Evolutionary conservation across 805 yeast species (phyloP), one percentile per base, ranked within the genome.

Genomic region (Saccharomyces paradoxus): DNA sequence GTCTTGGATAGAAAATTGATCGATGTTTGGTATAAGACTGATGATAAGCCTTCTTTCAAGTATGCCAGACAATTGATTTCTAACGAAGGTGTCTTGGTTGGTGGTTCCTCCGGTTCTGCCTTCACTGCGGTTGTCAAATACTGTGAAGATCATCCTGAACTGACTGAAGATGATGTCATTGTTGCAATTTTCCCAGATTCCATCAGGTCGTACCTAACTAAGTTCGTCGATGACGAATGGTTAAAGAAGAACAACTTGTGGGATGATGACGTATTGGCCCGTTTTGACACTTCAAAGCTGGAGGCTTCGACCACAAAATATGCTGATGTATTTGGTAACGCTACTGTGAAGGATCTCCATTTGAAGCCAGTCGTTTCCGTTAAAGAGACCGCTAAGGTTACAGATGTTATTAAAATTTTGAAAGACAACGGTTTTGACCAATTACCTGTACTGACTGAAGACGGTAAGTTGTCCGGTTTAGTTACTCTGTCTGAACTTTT

Each of bases 211-310:
- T 88, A 88, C 74, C 77, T 88, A 71, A 82, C 94, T 59, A 88
- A 88, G 74, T 88, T 88, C 66, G 92, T 87, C 41, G 95, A 88
- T 69, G 95, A 89, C 64, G 95, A 87, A 71, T 88, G 96, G 96
- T 82, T 88, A 86, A 80, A 78, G 68, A 81, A 81, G 63, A 87
- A 88, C 68, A 86, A 87, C 2, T 83, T 89, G 65, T 80, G 85
- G 60, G 87, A 81, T 59, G 78, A 78, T 52, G 73, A 77, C 53
- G 69, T 78, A 53, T 69, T 71, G 53, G 70, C 65, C 48, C 70
- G 70, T 51, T 67, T 70, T 32, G 69, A 69, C 56, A 60, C 70
- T 12, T 65, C 71, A 48, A 59, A 58, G 13, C 32, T 22, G 29
- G 52, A 37, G 41, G 41, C 52, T 46, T 48, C 49, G 7, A 56